Evolutionary conservation across 1,139 yeast genomes (phyloP).

Genomic region (Candida sanyaensis): DNA sequence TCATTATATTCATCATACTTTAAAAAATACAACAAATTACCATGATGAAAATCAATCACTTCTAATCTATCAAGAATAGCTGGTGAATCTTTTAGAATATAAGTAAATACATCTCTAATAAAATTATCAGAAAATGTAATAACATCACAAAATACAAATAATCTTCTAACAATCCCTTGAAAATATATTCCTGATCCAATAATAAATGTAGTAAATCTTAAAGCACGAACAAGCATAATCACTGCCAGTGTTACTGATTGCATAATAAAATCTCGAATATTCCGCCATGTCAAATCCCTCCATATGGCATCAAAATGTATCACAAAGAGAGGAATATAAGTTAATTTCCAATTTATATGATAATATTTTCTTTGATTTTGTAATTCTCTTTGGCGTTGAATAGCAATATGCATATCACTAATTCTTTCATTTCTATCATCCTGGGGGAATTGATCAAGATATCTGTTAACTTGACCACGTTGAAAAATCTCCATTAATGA

Average conservation of each 20-base stretch:
- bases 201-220: constrained; percentile 21
- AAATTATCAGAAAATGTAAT: constrained; percentile 34
- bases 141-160: constrained; percentile 29
- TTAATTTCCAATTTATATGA: constrained; percentile 19
- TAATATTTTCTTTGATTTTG: constrained; percentile 3
- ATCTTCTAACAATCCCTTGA: constrained; percentile 16
- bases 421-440: constrained; percentile 14
- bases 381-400: not conserved
- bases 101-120: constrained; percentile 31
- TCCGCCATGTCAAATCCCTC: constrained; percentile 19
- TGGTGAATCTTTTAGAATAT: constrained; percentile 21
- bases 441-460: constrained; percentile 17
- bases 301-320: constrained; percentile 27
- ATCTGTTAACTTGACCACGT: constrained; percentile 18
- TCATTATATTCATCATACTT: constrained; percentile 10
- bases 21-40: constrained; percentile 17
- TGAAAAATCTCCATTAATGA: constrained; percentile 24
- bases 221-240: constrained; percentile 14
- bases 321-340: constrained; percentile 29
- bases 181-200: constrained; percentile 22
- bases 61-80: constrained; percentile 14
- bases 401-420: constrained; percentile 1
- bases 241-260: constrained; percentile 4
- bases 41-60: constrained; percentile 13
- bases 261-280: constrained; percentile 4